Evolutionary conservation across 164 flowering plant genomes (phyloP).

Genomic region (Chimonanthus salicifolius): DNA sequence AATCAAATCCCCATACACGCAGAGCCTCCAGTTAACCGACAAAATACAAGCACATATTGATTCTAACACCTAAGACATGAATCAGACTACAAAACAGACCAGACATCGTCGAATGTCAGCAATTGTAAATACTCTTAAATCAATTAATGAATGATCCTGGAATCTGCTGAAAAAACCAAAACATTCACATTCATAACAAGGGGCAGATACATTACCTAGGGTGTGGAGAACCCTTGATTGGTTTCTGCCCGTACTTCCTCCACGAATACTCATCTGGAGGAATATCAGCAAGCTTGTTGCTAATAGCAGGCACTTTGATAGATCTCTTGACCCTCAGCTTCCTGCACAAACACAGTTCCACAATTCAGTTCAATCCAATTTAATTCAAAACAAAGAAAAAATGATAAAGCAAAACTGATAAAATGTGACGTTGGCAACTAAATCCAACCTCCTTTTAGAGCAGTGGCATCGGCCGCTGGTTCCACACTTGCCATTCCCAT

Average conservation of each 20-base stretch:
- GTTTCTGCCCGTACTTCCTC: conserved; percentile 98
- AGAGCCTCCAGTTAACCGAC: not conserved
- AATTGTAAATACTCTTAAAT: too few species aligned
- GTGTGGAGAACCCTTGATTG: conserved; percentile 97
- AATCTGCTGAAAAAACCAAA: not conserved
- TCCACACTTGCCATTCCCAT: conserved; percentile 83
- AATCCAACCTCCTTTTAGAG: conserved; percentile 82
- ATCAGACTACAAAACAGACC: not conserved
- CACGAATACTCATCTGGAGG: conserved; percentile 96
- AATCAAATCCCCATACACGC: not conserved
- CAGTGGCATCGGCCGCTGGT: conserved; percentile 91
- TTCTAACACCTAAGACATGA: not conserved
- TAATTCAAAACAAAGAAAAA: not conserved
- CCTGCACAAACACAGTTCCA: conserved; percentile 28
- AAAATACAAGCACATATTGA: not conserved
- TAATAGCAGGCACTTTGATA: conserved; percentile 95
- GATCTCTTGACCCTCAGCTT: conserved; percentile 90
- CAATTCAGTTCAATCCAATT: not conserved
- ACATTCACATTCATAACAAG: not conserved
- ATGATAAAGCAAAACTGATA: not conserved
- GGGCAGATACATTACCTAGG: conserved; percentile 51
- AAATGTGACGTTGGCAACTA: not conserved
- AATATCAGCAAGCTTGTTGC: conserved; percentile 96
- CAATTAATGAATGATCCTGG: not conserved
- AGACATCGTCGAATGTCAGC: not conserved